Conservation (phyloP, 2,329 filamentous ascomycete genomes). For the Mycosphaerella arachidis region DNA sequence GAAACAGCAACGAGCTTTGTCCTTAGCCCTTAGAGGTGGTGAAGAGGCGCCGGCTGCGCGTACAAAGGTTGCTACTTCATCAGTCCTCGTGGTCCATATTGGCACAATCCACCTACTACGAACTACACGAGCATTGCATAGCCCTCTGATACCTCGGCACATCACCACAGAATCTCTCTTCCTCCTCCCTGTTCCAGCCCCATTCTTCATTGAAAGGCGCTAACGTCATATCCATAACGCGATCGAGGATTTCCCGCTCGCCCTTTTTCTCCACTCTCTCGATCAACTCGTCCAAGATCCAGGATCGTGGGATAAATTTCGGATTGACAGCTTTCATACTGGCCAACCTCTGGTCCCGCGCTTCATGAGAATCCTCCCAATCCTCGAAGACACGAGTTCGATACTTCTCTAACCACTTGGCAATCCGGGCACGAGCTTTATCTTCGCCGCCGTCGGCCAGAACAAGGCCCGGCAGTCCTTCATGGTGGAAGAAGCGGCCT, state of each 20-base stretch:
- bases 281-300: constrained; percentile 92
- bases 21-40: no score
- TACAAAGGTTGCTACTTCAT: no score
- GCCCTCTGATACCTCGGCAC: constrained; percentile 72
- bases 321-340: constrained; percentile 87
- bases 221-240: constrained; percentile 76
- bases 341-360: constrained; percentile 59
- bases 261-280: constrained; percentile 77
- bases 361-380: constrained; percentile 57
- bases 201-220: constrained; percentile 80
- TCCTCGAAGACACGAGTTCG: constrained; percentile 66
- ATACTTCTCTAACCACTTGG: constrained; percentile 79
- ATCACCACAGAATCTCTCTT: constrained; percentile 78
- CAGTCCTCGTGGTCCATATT: no score
- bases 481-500: constrained; percentile 71
- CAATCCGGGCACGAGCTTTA: constrained; percentile 63
- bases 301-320: constrained; percentile 84
- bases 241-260: constrained; percentile 71
- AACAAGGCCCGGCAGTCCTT: constrained; percentile 58
- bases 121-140: constrained; percentile 95
- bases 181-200: constrained; percentile 65
- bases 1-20: no score
- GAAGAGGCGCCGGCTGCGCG: no score
- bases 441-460: constrained; percentile 51
- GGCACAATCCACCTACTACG: constrained; percentile 43